Conservation (phyloP, 202 grass and related monocot species). For the Musa balbisiana region DNA sequence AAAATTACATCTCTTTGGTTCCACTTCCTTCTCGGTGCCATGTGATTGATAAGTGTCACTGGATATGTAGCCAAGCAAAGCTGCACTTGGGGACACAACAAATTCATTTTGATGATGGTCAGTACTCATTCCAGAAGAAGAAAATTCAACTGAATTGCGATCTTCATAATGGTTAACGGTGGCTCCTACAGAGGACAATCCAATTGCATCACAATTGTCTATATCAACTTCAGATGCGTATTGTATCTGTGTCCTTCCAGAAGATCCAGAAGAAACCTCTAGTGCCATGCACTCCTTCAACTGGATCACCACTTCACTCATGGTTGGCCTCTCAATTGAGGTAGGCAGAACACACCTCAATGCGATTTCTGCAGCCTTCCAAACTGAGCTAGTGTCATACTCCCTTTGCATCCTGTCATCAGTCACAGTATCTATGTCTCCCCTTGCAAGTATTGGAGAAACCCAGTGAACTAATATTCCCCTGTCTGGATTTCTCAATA, state of each 20-base stretch:
- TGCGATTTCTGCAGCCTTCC: not conserved
- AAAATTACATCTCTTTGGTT: too few relatives aligned
- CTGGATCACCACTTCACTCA: conserved; percentile 4
- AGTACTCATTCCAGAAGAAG: not conserved
- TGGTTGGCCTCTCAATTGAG: not conserved
- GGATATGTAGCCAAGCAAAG: not conserved
- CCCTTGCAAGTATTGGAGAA: not conserved
- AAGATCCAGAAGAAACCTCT: not conserved
- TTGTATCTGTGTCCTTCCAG: not conserved
- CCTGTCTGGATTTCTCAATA: not conserved
- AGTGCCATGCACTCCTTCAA: conserved; percentile 6
- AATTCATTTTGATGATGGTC: not conserved
- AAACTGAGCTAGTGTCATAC: conserved; percentile 19
- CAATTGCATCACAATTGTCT: not conserved
- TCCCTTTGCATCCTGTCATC: conserved; percentile 8
- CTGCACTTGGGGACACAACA: not conserved
- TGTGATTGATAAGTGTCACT: not conserved
- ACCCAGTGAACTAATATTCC: conserved; percentile 3
- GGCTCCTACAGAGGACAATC: not conserved
- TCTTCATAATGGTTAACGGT: not conserved
- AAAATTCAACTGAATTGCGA: not conserved
- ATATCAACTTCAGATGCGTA: not conserved
- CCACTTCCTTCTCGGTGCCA: too few relatives aligned
- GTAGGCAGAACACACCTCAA: not conserved
- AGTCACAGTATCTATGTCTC: conserved; percentile 17